Conservation (phyloP, 352 stramenopile genomes). For the Pythium sp. region DNA sequence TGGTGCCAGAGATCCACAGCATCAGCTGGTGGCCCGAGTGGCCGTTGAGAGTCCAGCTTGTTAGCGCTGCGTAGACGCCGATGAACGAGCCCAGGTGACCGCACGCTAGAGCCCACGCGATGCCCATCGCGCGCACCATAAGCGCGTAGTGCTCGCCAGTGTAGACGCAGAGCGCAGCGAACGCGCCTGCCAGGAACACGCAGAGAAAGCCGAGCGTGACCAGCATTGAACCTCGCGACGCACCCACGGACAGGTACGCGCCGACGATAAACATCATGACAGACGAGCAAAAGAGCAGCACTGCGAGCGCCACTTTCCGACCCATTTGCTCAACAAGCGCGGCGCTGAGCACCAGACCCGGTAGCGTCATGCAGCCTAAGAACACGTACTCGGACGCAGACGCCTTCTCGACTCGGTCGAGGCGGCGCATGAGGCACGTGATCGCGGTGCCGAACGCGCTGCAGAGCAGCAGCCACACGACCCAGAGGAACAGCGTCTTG, state of each 20-base stretch:
- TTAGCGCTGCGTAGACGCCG: constrained; percentile 32
- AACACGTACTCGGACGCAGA: constrained; percentile 30
- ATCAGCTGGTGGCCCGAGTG: constrained; percentile 15
- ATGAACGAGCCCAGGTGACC: constrained; percentile 41
- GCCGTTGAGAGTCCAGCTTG: constrained; percentile 20
- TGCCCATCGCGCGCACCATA: constrained; percentile 39
- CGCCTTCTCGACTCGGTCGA: constrained; percentile 22
- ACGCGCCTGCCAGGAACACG: constrained; percentile 24
- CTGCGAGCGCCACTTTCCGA: constrained; percentile 29
- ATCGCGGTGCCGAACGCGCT: constrained; percentile 23
- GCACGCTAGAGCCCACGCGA: constrained; percentile 32
- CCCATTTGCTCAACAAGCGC: constrained; percentile 34
- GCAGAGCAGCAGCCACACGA: constrained; percentile 33
- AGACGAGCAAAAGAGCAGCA: constrained; percentile 29
- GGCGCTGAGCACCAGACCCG: constrained; percentile 40
- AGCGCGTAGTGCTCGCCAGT: constrained; percentile 49
- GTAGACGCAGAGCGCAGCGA: constrained; percentile 32
- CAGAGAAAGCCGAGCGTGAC: constrained; percentile 24
- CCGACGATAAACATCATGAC: constrained; percentile 27
- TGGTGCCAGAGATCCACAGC: constrained; percentile 10
- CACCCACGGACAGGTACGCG: constrained; percentile 23
- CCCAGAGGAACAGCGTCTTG: constrained; percentile 46
- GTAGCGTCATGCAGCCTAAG: constrained; percentile 33
- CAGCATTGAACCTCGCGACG: constrained; percentile 8
- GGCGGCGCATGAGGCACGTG: constrained; percentile 28